A percentile compares a stretch with the other conserved stretches of the same genome.
Evolutionary conservation across 1,139 yeast species (phyloP).

Genomic region (Pneumocystis wakefieldiae): DNA sequence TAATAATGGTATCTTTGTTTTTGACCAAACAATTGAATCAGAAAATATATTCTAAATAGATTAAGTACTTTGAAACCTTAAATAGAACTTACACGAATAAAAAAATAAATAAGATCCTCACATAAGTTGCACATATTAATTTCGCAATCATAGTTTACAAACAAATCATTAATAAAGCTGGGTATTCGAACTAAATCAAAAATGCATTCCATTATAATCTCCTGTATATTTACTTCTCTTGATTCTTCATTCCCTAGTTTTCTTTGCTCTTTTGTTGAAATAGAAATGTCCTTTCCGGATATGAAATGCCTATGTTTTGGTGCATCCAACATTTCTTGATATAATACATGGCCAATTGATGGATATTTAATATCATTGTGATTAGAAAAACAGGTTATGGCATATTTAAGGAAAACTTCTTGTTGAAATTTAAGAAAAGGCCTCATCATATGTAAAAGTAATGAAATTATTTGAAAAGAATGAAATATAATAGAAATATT

Average conservation of each 20-base stretch:
- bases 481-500: constrained; percentile 53
- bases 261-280: constrained; percentile 15
- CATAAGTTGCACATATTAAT: constrained; percentile 74
- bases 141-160: constrained; percentile 80
- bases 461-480: constrained; percentile 59
- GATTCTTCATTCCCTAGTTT: constrained; percentile 15
- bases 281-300: constrained; percentile 18
- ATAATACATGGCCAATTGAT: constrained; percentile 28
- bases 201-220: constrained; percentile 67
- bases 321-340: constrained; percentile 28
- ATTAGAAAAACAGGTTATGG: constrained; percentile 27
- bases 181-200: constrained; percentile 71
- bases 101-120: constrained; percentile 48
- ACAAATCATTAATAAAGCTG: constrained; percentile 56
- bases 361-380: constrained; percentile 11
- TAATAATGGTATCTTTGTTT: constrained; percentile 82
- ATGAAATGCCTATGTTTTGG: constrained; percentile 20
- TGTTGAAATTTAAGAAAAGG: constrained; percentile 28
- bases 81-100: constrained; percentile 39
- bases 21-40: constrained; percentile 34
- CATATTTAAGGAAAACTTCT: constrained; percentile 28
- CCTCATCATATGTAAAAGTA: constrained; percentile 30
- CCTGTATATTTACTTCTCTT: constrained; percentile 42
- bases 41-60: constrained; percentile 16
- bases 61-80: constrained; percentile 43